Conservation (phyloP, 2,329 filamentous ascomycete species). For the Fusarium buharicum region DNA sequence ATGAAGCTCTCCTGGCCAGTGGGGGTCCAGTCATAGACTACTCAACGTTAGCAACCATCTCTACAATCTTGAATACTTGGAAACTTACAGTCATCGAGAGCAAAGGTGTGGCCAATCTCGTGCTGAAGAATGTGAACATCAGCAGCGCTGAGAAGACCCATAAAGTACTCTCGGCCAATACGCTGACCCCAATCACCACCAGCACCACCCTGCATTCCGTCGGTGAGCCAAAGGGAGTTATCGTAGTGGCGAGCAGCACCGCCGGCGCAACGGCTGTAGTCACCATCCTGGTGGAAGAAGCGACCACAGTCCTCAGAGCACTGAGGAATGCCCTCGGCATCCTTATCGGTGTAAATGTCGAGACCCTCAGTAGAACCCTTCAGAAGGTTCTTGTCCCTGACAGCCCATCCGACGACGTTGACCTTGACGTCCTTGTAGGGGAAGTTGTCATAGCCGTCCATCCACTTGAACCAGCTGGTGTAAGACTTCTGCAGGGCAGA, state of each 20-base stretch:
- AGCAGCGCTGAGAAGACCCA: conserved; percentile 49
- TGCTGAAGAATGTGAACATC: conserved; percentile 59
- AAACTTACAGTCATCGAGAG: conserved; percentile 52
- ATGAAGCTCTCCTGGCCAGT: conserved; percentile 55
- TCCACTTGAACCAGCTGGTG: conserved; percentile 55
- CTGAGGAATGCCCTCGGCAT: conserved; percentile 54
- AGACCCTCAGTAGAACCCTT: conserved; percentile 52
- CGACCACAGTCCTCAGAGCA: conserved; percentile 55
- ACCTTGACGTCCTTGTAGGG: conserved; percentile 54
- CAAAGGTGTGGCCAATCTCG: conserved; percentile 58
- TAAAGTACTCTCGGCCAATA: conserved; percentile 57
- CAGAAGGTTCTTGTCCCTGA: conserved; percentile 51
- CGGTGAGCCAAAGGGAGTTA: conserved; percentile 60
- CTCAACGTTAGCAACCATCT: neutral
- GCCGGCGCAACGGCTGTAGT: conserved; percentile 53
- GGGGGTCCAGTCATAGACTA: conserved; percentile 55
- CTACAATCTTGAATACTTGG: neutral
- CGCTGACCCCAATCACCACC: conserved; percentile 61
- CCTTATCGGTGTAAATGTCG: conserved; percentile 55
- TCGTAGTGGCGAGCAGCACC: conserved; percentile 55
- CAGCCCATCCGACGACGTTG: conserved; percentile 57
- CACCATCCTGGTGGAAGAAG: conserved; percentile 57
- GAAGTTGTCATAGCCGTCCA: conserved; percentile 57
- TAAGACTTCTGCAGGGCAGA: conserved; percentile 50
- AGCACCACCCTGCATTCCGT: conserved; percentile 56